Evolutionary conservation across 2,329 filamentous ascomycete genomes (phyloP).

Genomic region (Graphilbum ipis-grandicollis): DNA sequence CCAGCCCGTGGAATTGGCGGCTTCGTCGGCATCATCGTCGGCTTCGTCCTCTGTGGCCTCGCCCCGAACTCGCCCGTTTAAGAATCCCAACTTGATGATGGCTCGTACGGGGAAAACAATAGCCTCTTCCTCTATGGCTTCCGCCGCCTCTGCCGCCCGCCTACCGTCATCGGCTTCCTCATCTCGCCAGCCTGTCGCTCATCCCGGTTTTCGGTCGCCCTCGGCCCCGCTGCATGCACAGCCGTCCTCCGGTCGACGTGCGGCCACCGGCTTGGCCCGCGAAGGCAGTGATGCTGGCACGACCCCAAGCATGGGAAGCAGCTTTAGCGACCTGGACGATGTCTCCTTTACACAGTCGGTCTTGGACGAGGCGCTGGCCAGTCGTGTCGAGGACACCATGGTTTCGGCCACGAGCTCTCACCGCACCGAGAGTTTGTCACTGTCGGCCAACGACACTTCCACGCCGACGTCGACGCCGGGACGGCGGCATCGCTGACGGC

Average conservation of each 20-base stretch:
- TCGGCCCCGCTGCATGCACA: constrained; percentile 39
- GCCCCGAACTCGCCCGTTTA: constrained; percentile 3
- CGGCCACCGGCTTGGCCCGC: constrained; percentile 33
- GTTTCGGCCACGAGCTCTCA: neutral
- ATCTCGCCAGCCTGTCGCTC: too few relatives aligned
- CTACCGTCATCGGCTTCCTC: constrained; percentile 3
- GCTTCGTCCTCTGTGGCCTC: constrained; percentile 1
- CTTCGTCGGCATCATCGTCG: neutral
- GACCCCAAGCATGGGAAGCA: constrained; percentile 67
- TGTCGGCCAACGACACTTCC: neutral
- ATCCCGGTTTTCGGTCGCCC: constrained; percentile 21
- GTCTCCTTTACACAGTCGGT: constrained; percentile 11
- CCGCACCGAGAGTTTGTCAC: neutral
- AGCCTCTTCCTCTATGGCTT: too few relatives aligned
- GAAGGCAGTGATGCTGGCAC: constrained; percentile 47
- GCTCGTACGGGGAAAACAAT: too few relatives aligned
- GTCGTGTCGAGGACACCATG: constrained; percentile 8
- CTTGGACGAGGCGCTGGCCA: constrained; percentile 9
- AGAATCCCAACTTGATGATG: neutral
- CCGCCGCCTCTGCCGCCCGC: constrained; percentile 4
- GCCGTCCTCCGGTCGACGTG: constrained; percentile 31
- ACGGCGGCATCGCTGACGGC: neutral
- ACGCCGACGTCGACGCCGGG: neutral
- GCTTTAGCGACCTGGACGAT: constrained; percentile 64
- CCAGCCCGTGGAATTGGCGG: neutral